Evolutionary conservation across 2,329 filamentous ascomycete species (phyloP), one percentile per base, ranked within the genome.

Genomic region (Alternaria postmessia): DNA sequence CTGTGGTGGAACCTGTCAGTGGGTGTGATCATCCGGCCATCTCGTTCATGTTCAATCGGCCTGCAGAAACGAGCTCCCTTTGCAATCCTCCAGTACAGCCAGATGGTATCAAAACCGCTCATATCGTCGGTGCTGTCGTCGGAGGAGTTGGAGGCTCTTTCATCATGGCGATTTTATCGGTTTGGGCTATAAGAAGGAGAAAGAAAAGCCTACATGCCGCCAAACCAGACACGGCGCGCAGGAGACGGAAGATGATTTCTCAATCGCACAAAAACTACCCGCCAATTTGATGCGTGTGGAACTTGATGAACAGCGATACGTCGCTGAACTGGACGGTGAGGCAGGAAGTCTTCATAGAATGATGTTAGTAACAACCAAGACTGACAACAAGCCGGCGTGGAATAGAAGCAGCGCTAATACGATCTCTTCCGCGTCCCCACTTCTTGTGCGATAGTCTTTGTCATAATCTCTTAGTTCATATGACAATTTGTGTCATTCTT

Each of bases 391-490:
- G 24, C 24, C 24, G 1, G 24, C 24, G 24, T 24, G 5, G 7
- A 7, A 4, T 22, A 1, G 22, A 22, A 22, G 22, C 6, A 24
- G 7, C 24, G 24, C 24, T 24, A 2, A 24, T 24, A 2, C 2
- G 7, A 0, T 2, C 6, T 24, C 24, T 24, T 24, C 7, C 7
- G 24, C 0, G 2, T 24, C 24, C 2, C 7, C 6, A 24, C 24
- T 24, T 24, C 7, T 2, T 24, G 24, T 24, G 2, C 0, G 7
- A 24, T 24, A 2, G 2, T 24, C 6, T 24, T 24, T 1, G 2
- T 24, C 2, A 24, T 0, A 7, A 7, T 2, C 2, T 1, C 1
- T 24, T 7, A 24, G 24, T 24, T 24, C 0, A 2, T 24, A 24
- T 0, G 7, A 24, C 24, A 2, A 24, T 24, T 2, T 24, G 24